Percentiles rank a stretch among this genome's conserved stretches.
Evolutionary conservation across 352 stramenopile species (phyloP).

Genomic region (Phytophthora tubulina): DNA sequence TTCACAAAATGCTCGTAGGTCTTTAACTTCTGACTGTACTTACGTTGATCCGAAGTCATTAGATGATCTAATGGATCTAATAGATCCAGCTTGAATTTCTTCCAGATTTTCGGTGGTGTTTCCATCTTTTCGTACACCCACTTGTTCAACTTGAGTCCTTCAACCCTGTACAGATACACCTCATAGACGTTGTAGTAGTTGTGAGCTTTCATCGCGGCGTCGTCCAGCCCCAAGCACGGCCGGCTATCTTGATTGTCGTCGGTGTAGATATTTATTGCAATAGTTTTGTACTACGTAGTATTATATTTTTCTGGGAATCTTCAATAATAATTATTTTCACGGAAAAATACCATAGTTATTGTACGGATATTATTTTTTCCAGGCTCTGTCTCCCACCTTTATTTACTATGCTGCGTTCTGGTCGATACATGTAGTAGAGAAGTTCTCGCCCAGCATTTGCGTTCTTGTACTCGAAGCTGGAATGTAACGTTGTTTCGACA

Average conservation of each 20-base stretch:
- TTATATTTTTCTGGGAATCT: too few relatives aligned
- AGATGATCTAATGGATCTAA: too few relatives aligned
- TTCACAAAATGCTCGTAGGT: background rate
- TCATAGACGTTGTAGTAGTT: background rate
- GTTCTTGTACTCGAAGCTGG: slow-evolving; percentile 12
- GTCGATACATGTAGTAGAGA: too few relatives aligned
- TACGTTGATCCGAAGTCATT: background rate
- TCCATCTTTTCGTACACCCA: background rate
- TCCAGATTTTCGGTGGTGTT: background rate
- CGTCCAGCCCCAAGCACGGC: too few relatives aligned
- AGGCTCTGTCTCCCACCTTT: too few relatives aligned
- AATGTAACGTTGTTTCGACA: slow-evolving; percentile 38
- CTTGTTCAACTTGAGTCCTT: background rate
- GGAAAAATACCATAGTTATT: too few relatives aligned
- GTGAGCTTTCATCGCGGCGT: background rate
- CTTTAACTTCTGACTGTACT: background rate
- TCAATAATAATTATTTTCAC: too few relatives aligned
- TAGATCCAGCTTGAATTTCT: background rate
- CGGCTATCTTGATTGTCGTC: too few relatives aligned
- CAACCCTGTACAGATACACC: background rate
- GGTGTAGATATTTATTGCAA: too few relatives aligned
- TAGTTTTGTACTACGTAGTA: too few relatives aligned
- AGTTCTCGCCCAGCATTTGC: background rate
- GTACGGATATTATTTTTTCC: too few relatives aligned
- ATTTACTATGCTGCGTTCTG: too few relatives aligned